These are phyloP conservation scores for Ustilago curta DNA, from an alignment of 1,284 basidiomycete genomes.

Conservation along the genomic window DNA sequence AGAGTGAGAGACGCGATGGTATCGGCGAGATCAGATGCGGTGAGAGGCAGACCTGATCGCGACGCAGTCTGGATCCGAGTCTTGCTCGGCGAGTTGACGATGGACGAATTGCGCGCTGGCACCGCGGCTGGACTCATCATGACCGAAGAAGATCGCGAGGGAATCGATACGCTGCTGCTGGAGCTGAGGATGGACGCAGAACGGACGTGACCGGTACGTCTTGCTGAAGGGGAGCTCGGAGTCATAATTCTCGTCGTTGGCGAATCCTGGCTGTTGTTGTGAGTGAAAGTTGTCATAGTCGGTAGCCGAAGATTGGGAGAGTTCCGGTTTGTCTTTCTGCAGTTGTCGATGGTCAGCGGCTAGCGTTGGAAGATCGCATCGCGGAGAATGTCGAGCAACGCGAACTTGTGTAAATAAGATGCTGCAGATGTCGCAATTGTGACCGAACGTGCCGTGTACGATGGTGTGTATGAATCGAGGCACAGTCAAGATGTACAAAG, in stretches of 20 bases:
- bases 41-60: constrained; percentile 12
- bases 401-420: not conserved
- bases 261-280: not conserved
- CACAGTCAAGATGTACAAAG: not conserved
- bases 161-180: constrained; percentile 46
- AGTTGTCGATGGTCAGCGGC: not conserved
- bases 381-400: not conserved
- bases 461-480: not conserved
- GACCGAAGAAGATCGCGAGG: constrained; percentile 47
- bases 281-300: not conserved
- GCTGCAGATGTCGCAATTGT: not conserved
- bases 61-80: not conserved
- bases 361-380: not conserved
- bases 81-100: constrained; percentile 20
- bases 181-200: constrained; percentile 47
- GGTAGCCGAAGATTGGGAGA: too few relatives aligned
- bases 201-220: constrained; percentile 32
- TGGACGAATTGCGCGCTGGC: constrained; percentile 38
- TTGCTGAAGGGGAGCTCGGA: constrained; percentile 8
- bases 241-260: constrained; percentile 2
- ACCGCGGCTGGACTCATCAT: constrained; percentile 35
- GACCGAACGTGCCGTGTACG: not conserved
- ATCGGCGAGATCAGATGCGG: constrained; percentile 50
- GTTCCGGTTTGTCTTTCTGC: too few relatives aligned
- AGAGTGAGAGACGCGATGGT: constrained; percentile 42